Base-by-base conservation (phyloP, 805 yeast species). In the Yueomyces sinensis region DNA sequence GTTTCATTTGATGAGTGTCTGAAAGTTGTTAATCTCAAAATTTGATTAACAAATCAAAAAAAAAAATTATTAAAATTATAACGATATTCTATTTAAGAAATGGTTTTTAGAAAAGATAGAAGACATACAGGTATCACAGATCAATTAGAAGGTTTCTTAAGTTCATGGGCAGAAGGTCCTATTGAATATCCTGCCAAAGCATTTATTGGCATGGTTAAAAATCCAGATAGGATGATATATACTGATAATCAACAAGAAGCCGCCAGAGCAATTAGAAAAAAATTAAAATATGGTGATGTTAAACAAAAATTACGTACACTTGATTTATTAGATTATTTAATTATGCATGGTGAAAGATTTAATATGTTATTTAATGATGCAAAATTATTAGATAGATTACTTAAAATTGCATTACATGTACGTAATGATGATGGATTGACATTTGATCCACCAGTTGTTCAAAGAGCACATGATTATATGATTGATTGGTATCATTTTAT, bases 181-280 rank as follows among this genome's bases (percentile, higher is more conserved):
- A 20, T 20, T 7, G 24, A 20, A 7, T 20, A 7, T 11, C 7
- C 11, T 7, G 24, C 24, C 7, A 11, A 7, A 20, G 24, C 11
- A 11, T 7, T 7, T 20, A 25, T 25, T 25, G 15, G 13, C 15
- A 38, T 55, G 16, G 59, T 64, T 18, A 48, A 51, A 27, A 63
- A 72, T 4, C 58, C 62, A 17, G 54, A 66, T 3, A 58, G 29
- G 4, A 15, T 14, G 4, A 41, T 38, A 20, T 48, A 46, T 19
- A 37, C 41, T 4, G 38, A 40, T 17, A 55, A 54, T 63, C 76
- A 33, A 56, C 65, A 24, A 23, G 99, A 91, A 54, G 89, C 93
- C 2, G 96, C 96, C 0, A 66, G 97, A 30, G 93, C 95, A 1
- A 61, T 91, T 17, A 69, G 98, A 33, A 91, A 91, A 64, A 75